Base-by-base conservation (phyloP, 352 stramenopile species). In the Phytophthora chlamydospora region DNA sequence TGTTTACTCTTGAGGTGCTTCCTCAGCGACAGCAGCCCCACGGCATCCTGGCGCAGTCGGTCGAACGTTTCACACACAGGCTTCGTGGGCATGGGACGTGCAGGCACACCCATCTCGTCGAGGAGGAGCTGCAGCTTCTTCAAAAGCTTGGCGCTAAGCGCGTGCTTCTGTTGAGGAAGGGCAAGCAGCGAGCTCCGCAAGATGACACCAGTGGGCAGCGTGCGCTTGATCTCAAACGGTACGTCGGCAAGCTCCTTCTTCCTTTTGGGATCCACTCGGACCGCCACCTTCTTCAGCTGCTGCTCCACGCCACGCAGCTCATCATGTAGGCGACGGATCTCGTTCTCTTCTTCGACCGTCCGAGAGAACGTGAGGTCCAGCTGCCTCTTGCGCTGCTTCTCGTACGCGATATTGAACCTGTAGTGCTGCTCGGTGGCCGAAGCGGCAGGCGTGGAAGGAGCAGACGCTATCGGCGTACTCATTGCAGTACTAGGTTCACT, bases 351-450 rank as follows among this genome's bases (percentile, higher is more conserved):
- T 46, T 85, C 82, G 34, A 63, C 64, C 11, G 82, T 86, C 5
- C 82, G 78, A n/a, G 71, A 76, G 49, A 91, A 91, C 9, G 63
- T 51, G 13, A 87, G 51, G 43, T 91, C 82, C 35, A 91, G 56
- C 48, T 89, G 80, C 17, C 60, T 76, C 67, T 91, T 91, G 44
- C 82, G 79, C 49, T 91, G 82, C 36, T 81, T 87, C 62, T 91
- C 82, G 58, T 91, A 90, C 5, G 52, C 62, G 21, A 88, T 69
- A 52, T 89, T 86, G 51, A 89, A 91, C 21, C 44, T 66, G 49
- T 77, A 89, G 36, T 78, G 72, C 21, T 63, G 52, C 40, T 72
- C 69, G 13, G 31, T 60, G 33, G 63, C 38, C 21, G 65, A 35
- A 4, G 58, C 38, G 12, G 46, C 29, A 44, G 46, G 29, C 11